These are phyloP conservation scores for Termitomyces eurrhizus DNA, from an alignment of 768 basidiomycete species.

Conservation along the genomic window DNA sequence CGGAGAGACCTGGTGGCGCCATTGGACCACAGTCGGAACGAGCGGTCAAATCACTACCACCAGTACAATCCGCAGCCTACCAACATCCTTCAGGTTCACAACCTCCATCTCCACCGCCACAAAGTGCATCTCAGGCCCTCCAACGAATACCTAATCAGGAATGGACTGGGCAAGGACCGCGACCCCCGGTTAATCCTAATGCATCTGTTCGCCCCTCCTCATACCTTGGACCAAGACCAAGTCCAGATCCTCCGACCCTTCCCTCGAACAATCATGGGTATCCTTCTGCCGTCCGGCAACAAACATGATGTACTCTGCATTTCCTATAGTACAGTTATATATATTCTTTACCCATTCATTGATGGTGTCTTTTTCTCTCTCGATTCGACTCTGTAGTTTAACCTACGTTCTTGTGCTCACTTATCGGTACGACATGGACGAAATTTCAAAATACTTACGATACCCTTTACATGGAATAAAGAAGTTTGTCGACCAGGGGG, in stretches of 20 bases:
- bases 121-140: slow-evolving; percentile 15
- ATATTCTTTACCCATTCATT: slow-evolving; percentile 23
- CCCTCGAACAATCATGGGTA: slow-evolving; percentile 44
- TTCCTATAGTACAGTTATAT: slow-evolving; percentile 23
- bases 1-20: slow-evolving; percentile 43
- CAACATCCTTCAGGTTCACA: slow-evolving; percentile 29
- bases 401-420: slow-evolving; percentile 27
- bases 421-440: slow-evolving; percentile 57
- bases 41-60: slow-evolving; percentile 35
- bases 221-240: slow-evolving; percentile 41
- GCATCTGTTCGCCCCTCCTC: slow-evolving; percentile 46
- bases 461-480: slow-evolving; percentile 41
- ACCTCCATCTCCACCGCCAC: slow-evolving; percentile 32
- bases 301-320: slow-evolving; percentile 36
- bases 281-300: slow-evolving; percentile 47
- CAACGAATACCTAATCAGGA: slow-evolving; percentile 32
- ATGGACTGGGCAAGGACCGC: slow-evolving; percentile 36
- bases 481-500: slow-evolving; percentile 10
- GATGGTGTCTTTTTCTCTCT: slow-evolving; percentile 17
- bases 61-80: slow-evolving; percentile 31
- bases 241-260: slow-evolving; percentile 38
- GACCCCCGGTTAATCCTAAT: slow-evolving; percentile 31
- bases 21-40: slow-evolving; percentile 36
- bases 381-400: slow-evolving; percentile 56
- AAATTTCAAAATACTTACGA: slow-evolving; percentile 54